Conservation (phyloP, 768 basidiomycete species). For the Trametes gibbosa region DNA sequence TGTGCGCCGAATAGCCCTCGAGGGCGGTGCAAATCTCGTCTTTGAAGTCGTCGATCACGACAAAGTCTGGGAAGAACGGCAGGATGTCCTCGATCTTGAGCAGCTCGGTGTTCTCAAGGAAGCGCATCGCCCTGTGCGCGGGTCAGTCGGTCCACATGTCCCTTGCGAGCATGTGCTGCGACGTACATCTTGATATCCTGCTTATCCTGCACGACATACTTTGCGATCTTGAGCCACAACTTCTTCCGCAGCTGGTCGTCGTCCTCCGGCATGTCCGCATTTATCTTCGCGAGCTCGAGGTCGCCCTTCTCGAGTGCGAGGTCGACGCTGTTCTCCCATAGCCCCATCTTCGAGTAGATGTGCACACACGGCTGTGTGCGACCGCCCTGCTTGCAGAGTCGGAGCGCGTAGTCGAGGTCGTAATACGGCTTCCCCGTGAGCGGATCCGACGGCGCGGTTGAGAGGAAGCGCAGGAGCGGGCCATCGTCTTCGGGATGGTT, state of each 20-base stretch:
- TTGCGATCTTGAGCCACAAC: constrained; percentile 98
- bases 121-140: constrained; percentile 82
- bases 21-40: constrained; percentile 96
- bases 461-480: constrained; percentile 78
- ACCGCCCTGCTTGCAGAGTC: constrained; percentile 81
- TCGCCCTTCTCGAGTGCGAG: constrained; percentile 93
- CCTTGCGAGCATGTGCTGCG: not conserved
- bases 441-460: constrained; percentile 77
- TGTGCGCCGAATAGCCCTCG: constrained; percentile 91
- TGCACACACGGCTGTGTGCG: constrained; percentile 89
- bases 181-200: constrained; percentile 97
- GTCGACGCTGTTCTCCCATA: constrained; percentile 96
- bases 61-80: constrained; percentile 99
- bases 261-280: constrained; percentile 90
- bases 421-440: constrained; percentile 87
- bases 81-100: constrained; percentile 98
- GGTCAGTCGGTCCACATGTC: not conserved
- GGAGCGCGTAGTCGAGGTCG: constrained; percentile 94
- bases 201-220: constrained; percentile 96
- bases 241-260: constrained; percentile 86
- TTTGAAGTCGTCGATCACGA: constrained; percentile 99
- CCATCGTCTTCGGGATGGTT: constrained; percentile 61
- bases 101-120: constrained; percentile 90
- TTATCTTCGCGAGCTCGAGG: constrained; percentile 89
- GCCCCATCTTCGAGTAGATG: constrained; percentile 96